phyloP scores from a whole-genome alignment of 306 rosid species.

The Cicer chorassanicum region DNA sequence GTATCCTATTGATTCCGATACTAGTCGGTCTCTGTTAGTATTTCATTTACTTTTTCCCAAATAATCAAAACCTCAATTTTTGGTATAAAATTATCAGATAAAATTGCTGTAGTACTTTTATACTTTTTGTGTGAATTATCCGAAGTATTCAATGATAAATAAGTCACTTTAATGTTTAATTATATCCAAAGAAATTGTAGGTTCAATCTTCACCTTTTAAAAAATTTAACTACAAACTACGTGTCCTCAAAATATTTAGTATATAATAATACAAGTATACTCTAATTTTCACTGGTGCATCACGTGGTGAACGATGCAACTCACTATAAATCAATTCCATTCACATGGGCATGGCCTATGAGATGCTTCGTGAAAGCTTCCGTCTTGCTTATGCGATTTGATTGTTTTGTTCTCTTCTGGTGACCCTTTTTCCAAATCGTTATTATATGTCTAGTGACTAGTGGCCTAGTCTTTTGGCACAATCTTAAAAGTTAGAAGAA shows the following conservation, averaged over 20 bases:
- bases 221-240: no score
- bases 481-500: conserved; percentile 11
- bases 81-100: background rate
- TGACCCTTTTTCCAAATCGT: background rate
- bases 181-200: no score
- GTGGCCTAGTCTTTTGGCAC: conserved; percentile 26
- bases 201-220: no score
- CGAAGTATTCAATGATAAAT: background rate
- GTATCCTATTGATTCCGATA: no score
- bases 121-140: conserved; percentile 28
- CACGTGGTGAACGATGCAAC: conserved; percentile 22
- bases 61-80: conserved; percentile 15
- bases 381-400: background rate
- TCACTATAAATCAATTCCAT: conserved; percentile 9
- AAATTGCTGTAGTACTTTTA: background rate
- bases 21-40: background rate
- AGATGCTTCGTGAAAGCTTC: conserved; percentile 11
- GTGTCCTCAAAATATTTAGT: no score
- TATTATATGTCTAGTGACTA: background rate
- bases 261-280: no score
- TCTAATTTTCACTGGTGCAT: background rate
- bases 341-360: conserved; percentile 40
- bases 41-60: conserved; percentile 30
- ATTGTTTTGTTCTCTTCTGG: background rate
- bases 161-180: background rate